These are phyloP conservation scores for Pharus latifolius DNA, from an alignment of 176 grass and related monocot genomes.

Conservation along the genomic window DNA sequence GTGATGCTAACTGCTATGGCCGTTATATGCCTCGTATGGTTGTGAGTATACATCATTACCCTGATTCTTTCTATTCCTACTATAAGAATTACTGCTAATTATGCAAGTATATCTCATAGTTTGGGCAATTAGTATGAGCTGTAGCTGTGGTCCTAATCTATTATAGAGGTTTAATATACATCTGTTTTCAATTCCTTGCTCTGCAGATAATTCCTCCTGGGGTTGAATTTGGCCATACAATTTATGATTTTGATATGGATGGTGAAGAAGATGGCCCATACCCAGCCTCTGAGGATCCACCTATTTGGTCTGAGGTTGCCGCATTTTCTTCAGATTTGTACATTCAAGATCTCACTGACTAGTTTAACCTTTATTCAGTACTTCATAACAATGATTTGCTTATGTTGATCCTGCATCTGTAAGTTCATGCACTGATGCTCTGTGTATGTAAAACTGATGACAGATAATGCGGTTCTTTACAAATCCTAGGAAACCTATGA, in stretches of 20 bases:
- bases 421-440: slow-evolving; percentile 14
- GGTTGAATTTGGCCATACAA: slow-evolving; percentile 65
- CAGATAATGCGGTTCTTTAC: slow-evolving; percentile 94
- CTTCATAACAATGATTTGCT: background rate
- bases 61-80: background rate
- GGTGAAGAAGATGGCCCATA: slow-evolving; percentile 50
- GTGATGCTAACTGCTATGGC: slow-evolving; percentile 57
- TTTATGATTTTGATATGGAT: slow-evolving; percentile 57
- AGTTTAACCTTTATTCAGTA: background rate
- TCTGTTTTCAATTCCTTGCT: slow-evolving; percentile 10
- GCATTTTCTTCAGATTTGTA: slow-evolving; percentile 23
- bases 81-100: slow-evolving; percentile 2
- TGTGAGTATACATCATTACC: slow-evolving; percentile 42
- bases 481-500: slow-evolving; percentile 87
- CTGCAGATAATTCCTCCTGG: slow-evolving; percentile 75
- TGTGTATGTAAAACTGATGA: background rate
- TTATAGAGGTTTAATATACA: slow-evolving; percentile 11
- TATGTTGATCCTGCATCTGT: background rate
- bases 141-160: slow-evolving; percentile 3
- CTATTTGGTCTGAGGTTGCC: slow-evolving; percentile 73
- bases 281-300: slow-evolving; percentile 54
- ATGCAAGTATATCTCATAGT: background rate
- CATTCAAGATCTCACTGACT: slow-evolving; percentile 12
- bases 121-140: background rate
- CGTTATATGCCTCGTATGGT: slow-evolving; percentile 84